Evolutionary conservation across 2,329 filamentous ascomycete genomes (phyloP), one percentile per base, ranked within the genome.

Genomic region (Trichophyton verrucosum): DNA sequence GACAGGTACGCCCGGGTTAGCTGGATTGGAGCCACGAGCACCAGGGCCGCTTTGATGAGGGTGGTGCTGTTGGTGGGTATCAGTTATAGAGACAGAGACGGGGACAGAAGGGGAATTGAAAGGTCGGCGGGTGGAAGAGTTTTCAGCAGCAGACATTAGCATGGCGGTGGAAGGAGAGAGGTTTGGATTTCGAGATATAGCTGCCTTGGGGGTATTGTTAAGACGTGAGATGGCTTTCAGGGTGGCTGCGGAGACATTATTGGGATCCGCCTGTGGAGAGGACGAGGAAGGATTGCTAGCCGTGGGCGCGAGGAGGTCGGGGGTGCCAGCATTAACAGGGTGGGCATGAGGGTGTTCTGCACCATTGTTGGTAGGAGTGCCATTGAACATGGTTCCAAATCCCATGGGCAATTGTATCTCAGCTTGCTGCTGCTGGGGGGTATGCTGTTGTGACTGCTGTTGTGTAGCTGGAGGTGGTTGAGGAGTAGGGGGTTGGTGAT

Each of bases 351-450:
- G 58, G 24, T 47, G 44, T 24, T 53, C 27, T 56, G 22, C 11
- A 47, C 15, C 27, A 42, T 30, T 60, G 47, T 51, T 57, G 63
- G 38, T 17, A 36, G 57, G 9, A n/a, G 22, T 22, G 24, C 46
- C 27, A 13, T 44, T 47, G 57, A 75, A 75, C 71, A 75, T 74
- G 9, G 68, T 72, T 36, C 74, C 73, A 59, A 73, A 75, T 0
- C 73, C 73, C 15, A 72, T 71, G 1, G 73, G 73, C 24, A 75
- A 60, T 36, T 68, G 68, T 44, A 71, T 65, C 7, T 65, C 62
- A 17, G 62, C 51, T n/a, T 61, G 22, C 11, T 55, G 60, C 47
- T 33, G 47, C 42, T 57, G 55, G 8, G 49, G 49, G 8, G 33
- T 40, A 40, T 57, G 55, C 15, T 57, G 55, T 33, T 42, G 55